Percentiles rank a stretch among this genome's conserved stretches.
These are phyloP conservation scores for Erigeron philadelphicus DNA, from an alignment of 140 eudicot species.

Conservation along the genomic window DNA sequence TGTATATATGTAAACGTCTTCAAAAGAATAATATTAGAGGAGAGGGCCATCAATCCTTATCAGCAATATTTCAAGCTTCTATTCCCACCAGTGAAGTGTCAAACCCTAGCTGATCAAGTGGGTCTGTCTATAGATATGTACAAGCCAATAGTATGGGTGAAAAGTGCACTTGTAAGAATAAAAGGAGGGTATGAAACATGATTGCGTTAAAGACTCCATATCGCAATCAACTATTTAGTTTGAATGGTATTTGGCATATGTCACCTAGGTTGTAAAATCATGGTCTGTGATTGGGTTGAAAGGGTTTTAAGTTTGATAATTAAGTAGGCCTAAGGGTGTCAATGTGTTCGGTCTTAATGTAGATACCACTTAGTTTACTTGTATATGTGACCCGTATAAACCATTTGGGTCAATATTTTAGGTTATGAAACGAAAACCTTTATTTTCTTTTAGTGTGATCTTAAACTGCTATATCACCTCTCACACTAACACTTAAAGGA, in stretches of 20 bases:
- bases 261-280: constrained; percentile 2
- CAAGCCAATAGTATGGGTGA: constrained; percentile 18
- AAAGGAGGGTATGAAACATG: constrained; percentile 8
- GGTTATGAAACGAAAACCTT: too few species aligned
- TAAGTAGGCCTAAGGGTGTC: neutral
- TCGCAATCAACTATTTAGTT: constrained; percentile 19
- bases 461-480: too few species aligned
- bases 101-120: constrained; percentile 24
- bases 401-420: neutral
- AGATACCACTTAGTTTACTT: neutral
- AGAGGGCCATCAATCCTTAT: constrained; percentile 21
- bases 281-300: neutral
- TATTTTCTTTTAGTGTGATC: too few species aligned
- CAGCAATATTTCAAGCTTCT: constrained; percentile 11
- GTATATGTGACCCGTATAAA: neutral
- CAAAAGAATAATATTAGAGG: constrained; percentile 14
- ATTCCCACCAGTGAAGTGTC: constrained; percentile 1
- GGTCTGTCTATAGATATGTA: constrained; percentile 13
- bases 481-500: too few species aligned
- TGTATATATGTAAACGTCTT: neutral
- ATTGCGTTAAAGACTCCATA: constrained; percentile 2
- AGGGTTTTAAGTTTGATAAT: neutral
- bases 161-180: constrained; percentile 28
- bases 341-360: neutral
- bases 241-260: constrained; percentile 19